Conservation (phyloP, 495 filamentous ascomycete species). For the Daldinia decipiens region DNA sequence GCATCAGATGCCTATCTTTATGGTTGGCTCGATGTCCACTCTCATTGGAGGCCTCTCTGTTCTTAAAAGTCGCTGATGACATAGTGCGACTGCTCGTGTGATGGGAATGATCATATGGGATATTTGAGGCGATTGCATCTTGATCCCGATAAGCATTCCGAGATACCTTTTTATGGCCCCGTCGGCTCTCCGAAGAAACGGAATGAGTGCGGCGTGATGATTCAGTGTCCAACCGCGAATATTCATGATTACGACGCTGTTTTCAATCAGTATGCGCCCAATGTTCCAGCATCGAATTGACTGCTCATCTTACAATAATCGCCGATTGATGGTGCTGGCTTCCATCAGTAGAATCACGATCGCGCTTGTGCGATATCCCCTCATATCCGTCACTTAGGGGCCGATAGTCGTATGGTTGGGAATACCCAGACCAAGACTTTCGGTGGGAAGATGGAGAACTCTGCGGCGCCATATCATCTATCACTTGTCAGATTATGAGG, state of each 20-base stretch:
- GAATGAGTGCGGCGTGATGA: background rate
- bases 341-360: background rate
- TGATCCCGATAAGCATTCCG: constrained; percentile 9
- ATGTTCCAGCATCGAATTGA: background rate
- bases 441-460: background rate
- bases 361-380: constrained; percentile 1
- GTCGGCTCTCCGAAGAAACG: background rate
- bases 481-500: constrained; percentile 22
- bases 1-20: constrained; percentile 16
- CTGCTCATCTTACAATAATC: background rate
- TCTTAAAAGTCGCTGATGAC: background rate
- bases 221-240: constrained; percentile 4
- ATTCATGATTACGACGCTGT: constrained; percentile 5
- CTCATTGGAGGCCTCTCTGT: background rate
- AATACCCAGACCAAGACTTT: constrained; percentile 21
- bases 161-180: constrained; percentile 1
- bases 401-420: constrained; percentile 13
- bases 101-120: background rate
- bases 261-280: constrained; percentile 2
- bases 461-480: constrained; percentile 16
- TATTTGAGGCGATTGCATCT: background rate
- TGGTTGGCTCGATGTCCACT: background rate
- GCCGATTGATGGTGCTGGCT: constrained; percentile 4
- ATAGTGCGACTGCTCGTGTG: background rate
- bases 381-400: background rate